A percentile compares a stretch with the other conserved stretches of the same genome.
Evolutionary conservation across 305 asterid species (phyloP).

Genomic region (Fraxinus xanthoxyloides): DNA sequence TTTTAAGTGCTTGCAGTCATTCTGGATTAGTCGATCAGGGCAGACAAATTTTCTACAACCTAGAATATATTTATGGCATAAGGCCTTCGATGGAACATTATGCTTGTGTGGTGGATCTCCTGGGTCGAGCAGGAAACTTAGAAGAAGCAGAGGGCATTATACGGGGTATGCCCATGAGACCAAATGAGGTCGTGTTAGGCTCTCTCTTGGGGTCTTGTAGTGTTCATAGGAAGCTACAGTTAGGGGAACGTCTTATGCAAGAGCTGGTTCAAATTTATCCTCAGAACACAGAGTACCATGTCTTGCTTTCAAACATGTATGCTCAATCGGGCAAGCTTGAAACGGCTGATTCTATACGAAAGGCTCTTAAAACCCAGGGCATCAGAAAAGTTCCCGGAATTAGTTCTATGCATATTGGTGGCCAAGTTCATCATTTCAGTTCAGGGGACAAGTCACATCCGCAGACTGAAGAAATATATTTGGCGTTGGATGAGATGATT

Average conservation of each 20-base stretch:
- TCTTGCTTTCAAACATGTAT: slow-evolving; percentile 68
- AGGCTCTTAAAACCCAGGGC: slow-evolving; percentile 54
- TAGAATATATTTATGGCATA: slow-evolving; percentile 35
- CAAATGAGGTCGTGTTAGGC: slow-evolving; percentile 79
- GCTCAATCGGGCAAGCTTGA: slow-evolving; percentile 47
- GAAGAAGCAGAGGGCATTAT: slow-evolving; percentile 74
- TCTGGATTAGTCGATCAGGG: slow-evolving; percentile 74
- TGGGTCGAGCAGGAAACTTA: slow-evolving; percentile 65
- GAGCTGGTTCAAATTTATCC: slow-evolving; percentile 57
- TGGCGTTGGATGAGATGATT: slow-evolving; percentile 59
- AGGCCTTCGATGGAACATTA: slow-evolving; percentile 69
- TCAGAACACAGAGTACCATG: slow-evolving; percentile 59
- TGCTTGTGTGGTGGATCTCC: slow-evolving; percentile 72
- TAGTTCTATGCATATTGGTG: slow-evolving; percentile 49
- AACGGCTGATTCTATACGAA: slow-evolving; percentile 54
- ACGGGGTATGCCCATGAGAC: slow-evolving; percentile 60
- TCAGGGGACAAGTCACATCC: slow-evolving; percentile 62
- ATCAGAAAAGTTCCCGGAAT: slow-evolving; percentile 64
- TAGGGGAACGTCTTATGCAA: slow-evolving; percentile 48
- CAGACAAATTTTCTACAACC: slow-evolving; percentile 44
- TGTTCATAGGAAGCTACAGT: slow-evolving; percentile 43
- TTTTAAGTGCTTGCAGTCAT: slow-evolving; percentile 79
- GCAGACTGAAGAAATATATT: slow-evolving; percentile 39
- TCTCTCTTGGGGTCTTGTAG: slow-evolving; percentile 74
- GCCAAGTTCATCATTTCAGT: slow-evolving; percentile 51